These are phyloP conservation scores for Coemansia sp. DNA, from an alignment of 371 early-diverging fungal species.

Conservation along the genomic window DNA sequence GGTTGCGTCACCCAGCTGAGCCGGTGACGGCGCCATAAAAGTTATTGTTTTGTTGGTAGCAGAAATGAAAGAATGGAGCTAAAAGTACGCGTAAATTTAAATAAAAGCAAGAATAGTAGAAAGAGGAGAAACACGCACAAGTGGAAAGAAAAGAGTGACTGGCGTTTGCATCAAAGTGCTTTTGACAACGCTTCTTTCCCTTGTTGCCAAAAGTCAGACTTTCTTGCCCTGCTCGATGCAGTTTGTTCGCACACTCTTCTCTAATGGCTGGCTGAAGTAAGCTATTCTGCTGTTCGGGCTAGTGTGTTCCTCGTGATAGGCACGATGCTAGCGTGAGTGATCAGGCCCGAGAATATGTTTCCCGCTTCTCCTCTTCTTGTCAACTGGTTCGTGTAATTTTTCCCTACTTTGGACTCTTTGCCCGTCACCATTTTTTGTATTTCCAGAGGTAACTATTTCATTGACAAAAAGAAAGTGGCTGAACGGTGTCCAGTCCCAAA, in stretches of 20 bases:
- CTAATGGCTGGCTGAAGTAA: background rate
- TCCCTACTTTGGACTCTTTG: no score
- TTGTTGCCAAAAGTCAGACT: no score
- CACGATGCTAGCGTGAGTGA: background rate
- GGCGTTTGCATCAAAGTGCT: background rate
- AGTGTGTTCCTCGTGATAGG: background rate
- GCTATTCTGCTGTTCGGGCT: background rate
- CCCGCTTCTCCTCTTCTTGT: background rate
- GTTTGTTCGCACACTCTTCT: no score
- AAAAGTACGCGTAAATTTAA: background rate
- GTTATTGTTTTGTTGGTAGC: background rate
- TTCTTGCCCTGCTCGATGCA: no score
- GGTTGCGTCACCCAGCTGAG: background rate
- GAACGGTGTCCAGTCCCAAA: no score
- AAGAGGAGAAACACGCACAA: background rate
- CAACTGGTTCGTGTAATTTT: background rate
- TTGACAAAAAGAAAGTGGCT: no score
- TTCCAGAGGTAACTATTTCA: no score
- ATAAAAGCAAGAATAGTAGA: background rate
- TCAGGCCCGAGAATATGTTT: background rate
- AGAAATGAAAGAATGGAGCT: background rate
- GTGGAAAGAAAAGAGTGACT: background rate
- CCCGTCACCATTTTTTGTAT: no score
- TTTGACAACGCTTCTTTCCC: no score
- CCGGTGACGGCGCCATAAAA: background rate